A percentile compares a stretch with the other conserved stretches of the same genome.
Conservation (phyloP, 768 basidiomycete genomes). For the Tricholoma flavovirens region DNA sequence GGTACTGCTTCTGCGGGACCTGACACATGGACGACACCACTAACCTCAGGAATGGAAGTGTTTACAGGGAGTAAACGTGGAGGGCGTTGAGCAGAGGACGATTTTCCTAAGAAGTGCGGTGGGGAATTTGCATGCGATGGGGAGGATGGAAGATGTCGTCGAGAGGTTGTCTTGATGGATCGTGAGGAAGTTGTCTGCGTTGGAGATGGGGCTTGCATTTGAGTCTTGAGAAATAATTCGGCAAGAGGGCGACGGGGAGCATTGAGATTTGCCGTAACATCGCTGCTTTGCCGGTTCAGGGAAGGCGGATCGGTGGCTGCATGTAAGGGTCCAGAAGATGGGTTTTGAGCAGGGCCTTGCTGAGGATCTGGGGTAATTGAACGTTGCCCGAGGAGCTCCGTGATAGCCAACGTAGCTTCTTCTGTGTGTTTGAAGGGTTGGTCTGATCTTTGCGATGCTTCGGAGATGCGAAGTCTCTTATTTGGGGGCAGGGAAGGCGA, state of each 20-base stretch:
- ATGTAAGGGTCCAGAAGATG: no score
- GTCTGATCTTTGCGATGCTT: not conserved
- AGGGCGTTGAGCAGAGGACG: conserved; percentile 7
- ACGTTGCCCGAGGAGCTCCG: not conserved
- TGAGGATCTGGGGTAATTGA: not conserved
- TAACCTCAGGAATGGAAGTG: conserved; percentile 2
- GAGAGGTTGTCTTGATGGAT: not conserved
- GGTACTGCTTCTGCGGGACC: not conserved
- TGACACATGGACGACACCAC: not conserved
- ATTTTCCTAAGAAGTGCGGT: conserved; percentile 10
- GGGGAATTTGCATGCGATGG: conserved; percentile 11
- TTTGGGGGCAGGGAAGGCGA: conserved; percentile 3
- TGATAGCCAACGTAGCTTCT: not conserved
- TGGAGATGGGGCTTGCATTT: not conserved
- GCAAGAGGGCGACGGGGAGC: not conserved
- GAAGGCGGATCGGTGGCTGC: not conserved
- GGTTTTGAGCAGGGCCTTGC: not conserved
- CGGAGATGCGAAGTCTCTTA: conserved; percentile 11
- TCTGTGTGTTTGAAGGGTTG: not conserved
- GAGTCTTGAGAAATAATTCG: not conserved
- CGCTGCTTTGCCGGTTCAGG: conserved; percentile 1
- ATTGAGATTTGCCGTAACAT: not conserved
- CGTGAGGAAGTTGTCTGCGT: not conserved
- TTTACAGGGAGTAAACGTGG: conserved; percentile 13
- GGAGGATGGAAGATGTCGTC: not conserved